phyloP scores from a whole-genome alignment of 2,329 filamentous ascomycete genomes.

The Raffaelea albimanens region DNA sequence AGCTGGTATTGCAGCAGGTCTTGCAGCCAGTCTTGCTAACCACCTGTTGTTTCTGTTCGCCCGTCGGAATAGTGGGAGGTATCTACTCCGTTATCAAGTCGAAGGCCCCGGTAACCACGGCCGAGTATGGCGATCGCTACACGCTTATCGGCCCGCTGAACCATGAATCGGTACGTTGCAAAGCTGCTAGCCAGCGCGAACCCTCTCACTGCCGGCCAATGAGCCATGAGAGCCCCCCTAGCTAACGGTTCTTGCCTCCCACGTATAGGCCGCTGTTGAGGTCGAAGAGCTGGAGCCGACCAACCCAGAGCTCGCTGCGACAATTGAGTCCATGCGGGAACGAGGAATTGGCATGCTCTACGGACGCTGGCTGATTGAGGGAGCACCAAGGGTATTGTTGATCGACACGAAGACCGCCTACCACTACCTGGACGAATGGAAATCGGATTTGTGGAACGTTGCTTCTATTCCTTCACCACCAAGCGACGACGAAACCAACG shows the following conservation, averaged over 20 bases:
- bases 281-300: constrained; percentile 87
- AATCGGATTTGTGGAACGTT: constrained; percentile 86
- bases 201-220: too few species aligned
- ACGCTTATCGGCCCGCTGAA: constrained; percentile 93
- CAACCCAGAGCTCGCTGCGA: constrained; percentile 66
- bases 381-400: constrained; percentile 83
- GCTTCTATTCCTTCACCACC: constrained; percentile 90
- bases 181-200: too few species aligned
- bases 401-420: constrained; percentile 95
- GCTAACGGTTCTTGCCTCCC: not conserved
- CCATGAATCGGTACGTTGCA: constrained; percentile 60
- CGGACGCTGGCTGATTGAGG: constrained; percentile 95
- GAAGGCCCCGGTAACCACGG: constrained; percentile 93
- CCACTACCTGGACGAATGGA: constrained; percentile 90
- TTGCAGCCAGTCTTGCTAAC: not conserved
- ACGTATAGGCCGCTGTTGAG: constrained; percentile 79
- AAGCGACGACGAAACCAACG: constrained; percentile 89
- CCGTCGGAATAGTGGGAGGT: constrained; percentile 96
- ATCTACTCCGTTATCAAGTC: constrained; percentile 99
- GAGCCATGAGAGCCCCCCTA: too few species aligned
- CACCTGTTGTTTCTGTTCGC: not conserved
- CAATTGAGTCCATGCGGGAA: constrained; percentile 87
- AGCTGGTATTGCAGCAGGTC: not conserved
- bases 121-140: constrained; percentile 97
- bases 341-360: constrained; percentile 85